A percentile compares a stretch with the other conserved stretches of the same genome.
Conservation (phyloP, 2,329 filamentous ascomycete genomes). For the Ustulina deusta region DNA sequence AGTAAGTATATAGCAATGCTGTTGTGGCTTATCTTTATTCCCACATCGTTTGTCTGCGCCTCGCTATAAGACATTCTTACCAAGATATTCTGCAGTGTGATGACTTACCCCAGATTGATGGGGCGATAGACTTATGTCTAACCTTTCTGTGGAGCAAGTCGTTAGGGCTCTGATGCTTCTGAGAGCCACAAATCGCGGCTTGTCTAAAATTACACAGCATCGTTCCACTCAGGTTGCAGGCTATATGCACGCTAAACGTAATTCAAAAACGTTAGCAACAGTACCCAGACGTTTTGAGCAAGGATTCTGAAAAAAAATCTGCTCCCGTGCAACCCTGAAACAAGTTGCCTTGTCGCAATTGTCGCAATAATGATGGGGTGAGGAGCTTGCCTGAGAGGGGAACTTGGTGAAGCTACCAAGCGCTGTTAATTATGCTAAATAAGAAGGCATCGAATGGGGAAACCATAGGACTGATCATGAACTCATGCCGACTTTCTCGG, state of each 20-base stretch:
- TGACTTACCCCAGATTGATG: background rate
- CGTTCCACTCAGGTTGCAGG: background rate
- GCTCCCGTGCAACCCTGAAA: background rate
- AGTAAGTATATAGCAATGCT: background rate
- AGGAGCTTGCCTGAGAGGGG: background rate
- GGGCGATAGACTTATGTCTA: too few relatives aligned
- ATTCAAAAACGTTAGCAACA: background rate
- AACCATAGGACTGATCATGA: background rate
- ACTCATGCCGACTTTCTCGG: background rate
- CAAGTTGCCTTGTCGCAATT: background rate
- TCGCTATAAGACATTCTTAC: background rate
- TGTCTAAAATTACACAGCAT: background rate
- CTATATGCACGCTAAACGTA: background rate
- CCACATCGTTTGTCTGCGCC: background rate
- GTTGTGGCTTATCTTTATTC: background rate
- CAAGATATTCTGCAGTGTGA: background rate
- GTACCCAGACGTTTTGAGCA: background rate
- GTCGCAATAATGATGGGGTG: background rate
- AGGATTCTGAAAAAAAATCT: background rate
- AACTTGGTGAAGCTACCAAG: background rate
- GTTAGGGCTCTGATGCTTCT: background rate
- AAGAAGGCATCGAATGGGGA: background rate
- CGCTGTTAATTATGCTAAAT: background rate
- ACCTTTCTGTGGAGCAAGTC: background rate
- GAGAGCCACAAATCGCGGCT: background rate